phyloP scores from a whole-genome alignment of 257 asterid genomes.

The Penstemon barbatus region DNA sequence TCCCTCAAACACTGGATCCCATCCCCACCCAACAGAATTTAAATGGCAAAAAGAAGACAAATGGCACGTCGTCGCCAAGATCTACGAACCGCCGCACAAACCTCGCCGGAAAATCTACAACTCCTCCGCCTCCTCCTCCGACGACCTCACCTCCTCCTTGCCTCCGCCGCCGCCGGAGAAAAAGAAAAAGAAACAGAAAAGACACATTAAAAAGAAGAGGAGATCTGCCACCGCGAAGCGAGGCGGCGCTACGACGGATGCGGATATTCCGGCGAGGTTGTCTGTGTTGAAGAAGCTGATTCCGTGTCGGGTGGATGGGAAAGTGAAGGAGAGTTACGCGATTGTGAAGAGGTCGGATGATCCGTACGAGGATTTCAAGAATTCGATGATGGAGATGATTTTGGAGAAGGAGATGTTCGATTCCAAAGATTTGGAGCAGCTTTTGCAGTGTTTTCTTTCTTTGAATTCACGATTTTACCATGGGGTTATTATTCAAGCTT shows the following conservation, averaged over 20 bases:
- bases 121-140: conserved; percentile 30
- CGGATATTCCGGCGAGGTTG: conserved; percentile 61
- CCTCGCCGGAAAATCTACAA: conserved; percentile 38
- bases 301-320: conserved; percentile 69
- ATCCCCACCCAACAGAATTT: conserved; percentile 25
- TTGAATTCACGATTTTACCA: conserved; percentile 67
- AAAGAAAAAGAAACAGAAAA: conserved; percentile 27
- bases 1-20: conserved; percentile 34
- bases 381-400: conserved; percentile 90
- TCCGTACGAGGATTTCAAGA: conserved; percentile 82
- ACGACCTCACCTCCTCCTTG: conserved; percentile 19
- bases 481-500: conserved; percentile 60
- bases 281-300: conserved; percentile 70
- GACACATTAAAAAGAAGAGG: conserved; percentile 38
- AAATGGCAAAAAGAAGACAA: conserved; percentile 63
- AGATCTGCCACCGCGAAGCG: neutral
- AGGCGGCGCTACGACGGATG: conserved; percentile 28
- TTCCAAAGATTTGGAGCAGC: conserved; percentile 62
- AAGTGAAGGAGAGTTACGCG: conserved; percentile 89
- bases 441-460: conserved; percentile 75
- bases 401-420: conserved; percentile 85
- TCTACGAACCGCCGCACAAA: conserved; percentile 21
- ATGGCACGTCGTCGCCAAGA: conserved; percentile 63
- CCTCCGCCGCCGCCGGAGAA: conserved; percentile 27
- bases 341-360: conserved; percentile 76